These are phyloP conservation scores for Penicillium sp. DNA, from an alignment of 2,329 filamentous ascomycete genomes.

Conservation along the genomic window DNA sequence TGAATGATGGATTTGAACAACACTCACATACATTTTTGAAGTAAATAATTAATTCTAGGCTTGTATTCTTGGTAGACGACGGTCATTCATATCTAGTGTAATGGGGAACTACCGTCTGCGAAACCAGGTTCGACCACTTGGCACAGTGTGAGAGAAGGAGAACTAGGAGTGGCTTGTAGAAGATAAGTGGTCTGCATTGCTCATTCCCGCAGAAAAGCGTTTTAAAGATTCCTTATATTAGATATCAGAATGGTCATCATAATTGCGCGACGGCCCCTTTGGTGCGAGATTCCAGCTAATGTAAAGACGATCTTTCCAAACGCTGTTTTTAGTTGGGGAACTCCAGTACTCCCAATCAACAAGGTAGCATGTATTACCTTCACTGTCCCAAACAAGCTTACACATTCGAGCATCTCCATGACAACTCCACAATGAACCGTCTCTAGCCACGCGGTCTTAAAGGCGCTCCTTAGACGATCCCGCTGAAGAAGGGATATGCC, in stretches of 20 bases:
- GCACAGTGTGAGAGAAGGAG: no score
- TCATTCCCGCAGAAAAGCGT: no score
- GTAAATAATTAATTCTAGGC: not conserved
- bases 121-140: no score
- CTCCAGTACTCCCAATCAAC: not conserved
- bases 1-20: constrained; percentile 20
- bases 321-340: no score
- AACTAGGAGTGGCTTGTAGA: no score
- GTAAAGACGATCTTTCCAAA: not conserved
- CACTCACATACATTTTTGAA: constrained; percentile 1
- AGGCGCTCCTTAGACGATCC: not conserved
- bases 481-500: not conserved
- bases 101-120: no score
- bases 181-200: no score
- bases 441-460: not conserved
- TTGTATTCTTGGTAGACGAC: no score
- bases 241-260: no score
- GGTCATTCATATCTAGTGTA: no score
- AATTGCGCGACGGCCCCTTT: not conserved
- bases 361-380: not conserved
- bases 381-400: not conserved
- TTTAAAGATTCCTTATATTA: no score
- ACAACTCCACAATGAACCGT: not conserved
- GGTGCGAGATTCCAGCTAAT: not conserved
- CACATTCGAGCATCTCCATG: not conserved